Evolutionary conservation across 306 rosid genomes (phyloP).

Genomic region (Casuarina glauca): DNA sequence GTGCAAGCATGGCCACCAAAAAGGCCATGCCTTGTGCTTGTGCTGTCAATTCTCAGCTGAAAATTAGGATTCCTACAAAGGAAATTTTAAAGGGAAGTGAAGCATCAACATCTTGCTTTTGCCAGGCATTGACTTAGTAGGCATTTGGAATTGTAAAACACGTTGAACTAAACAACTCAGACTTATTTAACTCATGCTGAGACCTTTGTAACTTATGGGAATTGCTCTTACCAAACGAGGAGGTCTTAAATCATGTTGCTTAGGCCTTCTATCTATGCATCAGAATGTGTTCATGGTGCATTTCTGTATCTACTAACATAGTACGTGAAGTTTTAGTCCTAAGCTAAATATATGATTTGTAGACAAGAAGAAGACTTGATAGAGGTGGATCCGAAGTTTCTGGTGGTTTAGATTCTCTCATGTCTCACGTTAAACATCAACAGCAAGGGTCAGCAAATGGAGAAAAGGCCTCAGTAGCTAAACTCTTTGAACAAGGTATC

Average conservation of each 20-base stretch:
- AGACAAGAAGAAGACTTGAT: slow-evolving; percentile 70
- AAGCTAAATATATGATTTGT: slow-evolving; percentile 26
- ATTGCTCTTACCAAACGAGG: not conserved
- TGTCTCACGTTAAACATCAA: slow-evolving; percentile 60
- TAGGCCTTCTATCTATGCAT: not conserved
- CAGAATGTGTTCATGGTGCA: slow-evolving; percentile 19
- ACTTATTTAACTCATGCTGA: not conserved
- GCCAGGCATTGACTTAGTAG: not conserved
- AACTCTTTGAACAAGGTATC: slow-evolving; percentile 97
- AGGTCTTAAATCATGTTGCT: not conserved
- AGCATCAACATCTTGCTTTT: not conserved
- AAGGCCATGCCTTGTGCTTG: not conserved
- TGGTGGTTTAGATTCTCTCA: slow-evolving; percentile 61
- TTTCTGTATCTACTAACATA: slow-evolving; percentile 3
- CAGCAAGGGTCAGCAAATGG: slow-evolving; percentile 72
- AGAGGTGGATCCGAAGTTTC: slow-evolving; percentile 51
- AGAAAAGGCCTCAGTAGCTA: slow-evolving; percentile 87
- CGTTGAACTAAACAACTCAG: not conserved
- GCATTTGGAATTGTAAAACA: not conserved
- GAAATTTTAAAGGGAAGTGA: not conserved
- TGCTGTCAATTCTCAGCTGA: not conserved
- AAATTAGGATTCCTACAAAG: not conserved
- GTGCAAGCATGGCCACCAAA: not conserved
- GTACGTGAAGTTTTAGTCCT: slow-evolving; percentile 20
- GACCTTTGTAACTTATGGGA: not conserved